phyloP scores from a whole-genome alignment of 352 stramenopile genomes.

The Blastocystis sp. region DNA sequence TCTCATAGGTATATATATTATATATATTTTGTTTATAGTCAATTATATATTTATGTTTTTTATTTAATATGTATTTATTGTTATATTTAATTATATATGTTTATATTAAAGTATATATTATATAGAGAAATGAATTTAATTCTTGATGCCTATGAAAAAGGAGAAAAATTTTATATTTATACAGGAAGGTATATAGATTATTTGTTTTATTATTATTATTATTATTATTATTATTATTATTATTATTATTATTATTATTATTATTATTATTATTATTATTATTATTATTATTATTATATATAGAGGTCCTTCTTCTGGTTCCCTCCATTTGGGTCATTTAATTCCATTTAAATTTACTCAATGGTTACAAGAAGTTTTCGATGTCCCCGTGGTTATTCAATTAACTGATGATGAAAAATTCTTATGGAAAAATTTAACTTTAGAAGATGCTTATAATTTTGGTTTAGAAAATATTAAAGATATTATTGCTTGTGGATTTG shows the following conservation, averaged over 20 bases:
- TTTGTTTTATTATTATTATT: too few relatives aligned
- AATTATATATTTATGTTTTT: too few relatives aligned
- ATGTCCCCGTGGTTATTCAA: conserved; percentile 96
- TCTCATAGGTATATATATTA: conserved; percentile 63
- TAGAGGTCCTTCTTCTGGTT: conserved; percentile 71
- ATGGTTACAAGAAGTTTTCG: conserved; percentile 89
- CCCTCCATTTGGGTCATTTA: conserved; percentile 95
- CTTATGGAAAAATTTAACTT: conserved; percentile 75
- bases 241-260: too few relatives aligned
- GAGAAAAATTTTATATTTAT: conserved; percentile 96
- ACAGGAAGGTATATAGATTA: conserved; percentile 65
- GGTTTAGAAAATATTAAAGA: conserved; percentile 96
- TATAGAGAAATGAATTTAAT: conserved; percentile 71
- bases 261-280: too few relatives aligned
- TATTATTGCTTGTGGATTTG: conserved; percentile 92
- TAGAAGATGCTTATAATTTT: conserved; percentile 61
- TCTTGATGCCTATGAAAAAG: conserved; percentile 74
- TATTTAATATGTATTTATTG: too few relatives aligned
- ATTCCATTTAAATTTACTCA: conserved; percentile 98
- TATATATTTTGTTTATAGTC: too few relatives aligned
- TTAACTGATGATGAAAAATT: conserved; percentile 99
- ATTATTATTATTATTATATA: background rate
- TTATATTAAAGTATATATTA: background rate
- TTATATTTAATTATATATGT: too few relatives aligned
- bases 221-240: too few relatives aligned